Evolutionary conservation across 345 rosid species (phyloP), one percentile per base, ranked within the genome.

Genomic region (sweet orange (Citrus sinensis)): DNA sequence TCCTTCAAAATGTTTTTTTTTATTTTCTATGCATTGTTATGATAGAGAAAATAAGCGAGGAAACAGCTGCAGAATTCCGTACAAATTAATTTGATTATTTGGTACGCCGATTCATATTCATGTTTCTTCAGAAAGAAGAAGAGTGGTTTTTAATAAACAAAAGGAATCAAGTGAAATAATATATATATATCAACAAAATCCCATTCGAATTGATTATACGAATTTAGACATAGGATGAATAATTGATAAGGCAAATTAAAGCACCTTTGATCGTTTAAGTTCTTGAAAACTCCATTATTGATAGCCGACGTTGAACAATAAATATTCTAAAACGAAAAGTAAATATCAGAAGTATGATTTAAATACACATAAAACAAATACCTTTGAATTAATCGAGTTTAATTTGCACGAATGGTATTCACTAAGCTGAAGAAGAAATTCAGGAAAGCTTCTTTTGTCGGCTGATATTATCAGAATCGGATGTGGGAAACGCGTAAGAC

Each of bases 401-500:
- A 9, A 9, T 2, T 37, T 9, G 34, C 20, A 11, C 42, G 20
- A 32, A 32, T 34, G 76, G 51, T 22, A 60, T 74, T 73, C n/a
- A 58, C 55, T 32, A 27, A 39, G 76, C 56, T 8, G 76, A 60
- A 11, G 51, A 59, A 13, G 29, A 34, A 37, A 54, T 54, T 54
- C 58, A 17, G 7, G 60, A 19, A 20, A 34, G 75, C 49, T 74
- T 62, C 24, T 54, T 3, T 60, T 27, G 54, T 73, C 24, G 55
- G 75, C 14, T 25, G 66, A 74, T 56, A 58, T 58, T 6, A 46
- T 46, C 75, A 60, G 73, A 70, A 24, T 42, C 22, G 61, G 73
- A 65, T 42, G 34, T 32, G 70, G 58, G 37, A 66, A 75, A 25
- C 55, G 76, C 71, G 67, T 63, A 76, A 59, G 76, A 37, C 61